Percentiles rank a stretch among this genome's conserved stretches.
Evolutionary conservation across 2,329 filamentous ascomycete species (phyloP).

Genomic region (Claviceps sp.): DNA sequence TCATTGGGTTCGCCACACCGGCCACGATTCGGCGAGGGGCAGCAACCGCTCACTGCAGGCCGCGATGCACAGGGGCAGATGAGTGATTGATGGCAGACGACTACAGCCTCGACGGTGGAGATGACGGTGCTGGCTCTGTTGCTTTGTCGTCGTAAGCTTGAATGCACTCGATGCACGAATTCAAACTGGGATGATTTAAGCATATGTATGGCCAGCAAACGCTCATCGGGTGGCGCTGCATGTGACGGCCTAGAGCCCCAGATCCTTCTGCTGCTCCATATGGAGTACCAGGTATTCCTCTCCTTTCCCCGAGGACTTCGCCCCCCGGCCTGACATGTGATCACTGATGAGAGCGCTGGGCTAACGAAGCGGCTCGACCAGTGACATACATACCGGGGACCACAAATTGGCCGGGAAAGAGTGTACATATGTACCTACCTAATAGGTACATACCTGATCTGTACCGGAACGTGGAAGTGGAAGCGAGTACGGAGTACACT

Average conservation of each 20-base stretch:
- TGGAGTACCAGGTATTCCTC: too few species aligned
- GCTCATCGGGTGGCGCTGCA: not conserved
- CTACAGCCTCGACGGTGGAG: not conserved
- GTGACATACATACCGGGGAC: not conserved
- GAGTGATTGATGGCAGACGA: not conserved
- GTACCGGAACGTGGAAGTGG: not conserved
- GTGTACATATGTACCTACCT: too few species aligned
- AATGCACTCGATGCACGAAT: not conserved
- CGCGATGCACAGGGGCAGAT: not conserved
- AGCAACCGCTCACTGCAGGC: not conserved
- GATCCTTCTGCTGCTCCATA: too few species aligned
- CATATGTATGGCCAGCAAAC: not conserved
- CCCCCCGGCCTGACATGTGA: not conserved
- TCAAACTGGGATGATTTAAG: not conserved
- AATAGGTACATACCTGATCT: too few species aligned
- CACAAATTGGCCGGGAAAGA: not conserved
- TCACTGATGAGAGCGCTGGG: not conserved
- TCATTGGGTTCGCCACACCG: conserved; percentile 29
- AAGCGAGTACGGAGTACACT: not conserved
- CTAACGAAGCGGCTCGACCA: not conserved
- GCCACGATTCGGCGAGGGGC: not conserved
- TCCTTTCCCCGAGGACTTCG: not conserved
- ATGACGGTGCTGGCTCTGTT: not conserved
- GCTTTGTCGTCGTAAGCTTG: not conserved
- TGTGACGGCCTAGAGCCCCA: too few species aligned